These are phyloP conservation scores for Amanita pallidorosea DNA, from an alignment of 768 basidiomycete genomes.

Conservation along the genomic window DNA sequence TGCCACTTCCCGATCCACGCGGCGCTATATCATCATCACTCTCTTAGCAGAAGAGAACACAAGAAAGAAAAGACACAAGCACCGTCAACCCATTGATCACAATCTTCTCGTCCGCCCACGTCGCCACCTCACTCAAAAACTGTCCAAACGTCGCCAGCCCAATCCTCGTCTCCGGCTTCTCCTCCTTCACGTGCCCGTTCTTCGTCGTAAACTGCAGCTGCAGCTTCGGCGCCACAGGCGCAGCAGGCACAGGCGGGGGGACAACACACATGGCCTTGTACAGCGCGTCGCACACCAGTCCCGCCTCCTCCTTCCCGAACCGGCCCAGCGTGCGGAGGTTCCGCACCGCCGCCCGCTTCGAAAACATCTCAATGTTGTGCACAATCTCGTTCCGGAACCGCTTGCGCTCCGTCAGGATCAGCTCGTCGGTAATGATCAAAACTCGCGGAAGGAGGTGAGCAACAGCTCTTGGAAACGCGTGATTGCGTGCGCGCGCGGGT, in stretches of 20 bases:
- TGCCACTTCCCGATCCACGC: conserved; percentile 80
- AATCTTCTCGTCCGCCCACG: conserved; percentile 94
- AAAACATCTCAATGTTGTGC: conserved; percentile 87
- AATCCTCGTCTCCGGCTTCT: conserved; percentile 85
- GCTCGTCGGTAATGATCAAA: conserved; percentile 92
- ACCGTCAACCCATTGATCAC: conserved; percentile 87
- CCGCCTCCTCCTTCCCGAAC: conserved; percentile 81
- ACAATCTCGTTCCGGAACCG: conserved; percentile 85
- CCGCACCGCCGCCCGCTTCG: conserved; percentile 83
- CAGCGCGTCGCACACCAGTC: conserved; percentile 85
- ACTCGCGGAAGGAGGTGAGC: conserved; percentile 95
- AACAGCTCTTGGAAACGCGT: conserved; percentile 96
- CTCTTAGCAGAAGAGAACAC: conserved; percentile 5
- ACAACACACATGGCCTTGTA: conserved; percentile 76
- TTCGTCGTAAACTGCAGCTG: conserved; percentile 40
- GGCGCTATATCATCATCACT: conserved; percentile 42
- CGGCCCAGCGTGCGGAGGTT: conserved; percentile 72
- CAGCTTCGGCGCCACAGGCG: conserved; percentile 22
- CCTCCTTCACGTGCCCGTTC: conserved; percentile 40
- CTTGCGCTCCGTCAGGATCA: conserved; percentile 77
- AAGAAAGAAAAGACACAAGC: background rate
- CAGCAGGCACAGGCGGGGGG: conserved; percentile 53
- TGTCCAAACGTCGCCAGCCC: conserved; percentile 76
- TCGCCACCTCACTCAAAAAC: conserved; percentile 86
- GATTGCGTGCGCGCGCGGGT: conserved; percentile 85